Evolutionary conservation across 164 flowering plant species (phyloP).

Genomic region (Kalanchoe fedtschenkoi): DNA sequence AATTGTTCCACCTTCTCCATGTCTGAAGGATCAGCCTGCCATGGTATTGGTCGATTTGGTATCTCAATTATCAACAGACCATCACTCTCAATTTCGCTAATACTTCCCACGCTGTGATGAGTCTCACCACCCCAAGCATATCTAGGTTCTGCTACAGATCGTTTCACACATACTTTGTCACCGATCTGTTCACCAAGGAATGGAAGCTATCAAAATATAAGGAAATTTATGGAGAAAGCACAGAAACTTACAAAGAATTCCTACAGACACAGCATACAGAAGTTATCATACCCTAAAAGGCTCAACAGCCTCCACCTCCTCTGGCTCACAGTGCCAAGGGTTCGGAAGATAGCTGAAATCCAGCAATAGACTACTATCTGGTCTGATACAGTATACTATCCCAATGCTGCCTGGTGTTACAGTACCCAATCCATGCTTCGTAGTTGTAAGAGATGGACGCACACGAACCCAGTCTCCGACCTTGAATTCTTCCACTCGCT

Average conservation of each 20-base stretch:
- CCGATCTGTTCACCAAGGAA: constrained; percentile 51
- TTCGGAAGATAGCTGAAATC: constrained; percentile 82
- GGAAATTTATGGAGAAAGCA: not conserved
- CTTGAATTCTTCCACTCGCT: constrained; percentile 93
- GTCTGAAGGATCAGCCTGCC: constrained; percentile 99
- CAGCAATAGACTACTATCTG: constrained; percentile 79
- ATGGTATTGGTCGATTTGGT: constrained; percentile 78
- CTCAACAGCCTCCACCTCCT: constrained; percentile 89
- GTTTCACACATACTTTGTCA: constrained; percentile 88
- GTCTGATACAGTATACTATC: constrained; percentile 87
- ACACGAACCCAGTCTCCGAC: constrained; percentile 99
- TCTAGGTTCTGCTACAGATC: constrained; percentile 96
- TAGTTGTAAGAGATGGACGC: constrained; percentile 85
- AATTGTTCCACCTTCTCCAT: constrained; percentile 97
- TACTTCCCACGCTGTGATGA: constrained; percentile 90
- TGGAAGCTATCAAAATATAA: not conserved
- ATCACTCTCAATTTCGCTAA: constrained; percentile 83
- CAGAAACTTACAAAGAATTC: not conserved
- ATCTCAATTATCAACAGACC: constrained; percentile 89
- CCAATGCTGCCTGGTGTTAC: constrained; percentile 99
- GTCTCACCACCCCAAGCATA: constrained; percentile 99
- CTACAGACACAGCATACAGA: not conserved
- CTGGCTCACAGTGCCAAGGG: constrained; percentile 99
- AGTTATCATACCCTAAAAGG: constrained; percentile 70
- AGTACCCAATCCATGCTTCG: constrained; percentile 91